Evolutionary conservation across 2,329 filamentous ascomycete species (phyloP), one percentile per base, ranked within the genome.

Genomic region (Tolypocladium pustulatum): DNA sequence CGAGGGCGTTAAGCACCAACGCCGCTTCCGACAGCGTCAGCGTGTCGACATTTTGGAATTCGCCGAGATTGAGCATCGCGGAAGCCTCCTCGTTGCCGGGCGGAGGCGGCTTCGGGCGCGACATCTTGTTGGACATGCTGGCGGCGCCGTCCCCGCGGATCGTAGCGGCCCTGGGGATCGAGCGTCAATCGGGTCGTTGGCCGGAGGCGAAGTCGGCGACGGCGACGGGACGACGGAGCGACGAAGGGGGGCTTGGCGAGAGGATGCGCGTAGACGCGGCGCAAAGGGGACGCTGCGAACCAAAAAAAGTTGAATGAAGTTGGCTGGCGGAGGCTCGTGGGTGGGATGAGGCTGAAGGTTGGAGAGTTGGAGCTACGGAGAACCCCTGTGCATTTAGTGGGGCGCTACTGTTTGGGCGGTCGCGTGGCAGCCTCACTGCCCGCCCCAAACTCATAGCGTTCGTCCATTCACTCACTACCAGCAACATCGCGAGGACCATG

Each of bases 21-120:
- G 91, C 85, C 2, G 94, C 92, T 76, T 97, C 94, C 38, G 91
- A 96, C 57, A 97, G 83, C 53, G 92, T 96, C 62, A 99, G 81
- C 7, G 92, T 93, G 71, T 94, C 91, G 64, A 95, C 91, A 69
- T 93, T 81, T 67, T 95, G 86, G 75, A 97, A 97, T 71, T 97
- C 93, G 75, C 94, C 94, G 13, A 99, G 88, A 72, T 88, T 89
- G 63, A 97, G 85, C 58, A 85, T 85, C 9, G 84, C 79, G 55
- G 88, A 86, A 30, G 93, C 92, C 77, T 97, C 91, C 74, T 97
- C 93, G 72, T 96, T 92, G 70, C 89, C 88, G 59, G 85, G 81
- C 54, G 83, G 82, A 52, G 80, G 77, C 63, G 86, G 87, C 75
- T 88, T 90, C 61, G 81, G 79, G 61, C 88, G 86, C 58, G 86